A percentile compares a stretch with the other conserved stretches of the same genome.
Conservation (phyloP, 1,139 yeast genomes). For the Kodamaea fungicola region DNA sequence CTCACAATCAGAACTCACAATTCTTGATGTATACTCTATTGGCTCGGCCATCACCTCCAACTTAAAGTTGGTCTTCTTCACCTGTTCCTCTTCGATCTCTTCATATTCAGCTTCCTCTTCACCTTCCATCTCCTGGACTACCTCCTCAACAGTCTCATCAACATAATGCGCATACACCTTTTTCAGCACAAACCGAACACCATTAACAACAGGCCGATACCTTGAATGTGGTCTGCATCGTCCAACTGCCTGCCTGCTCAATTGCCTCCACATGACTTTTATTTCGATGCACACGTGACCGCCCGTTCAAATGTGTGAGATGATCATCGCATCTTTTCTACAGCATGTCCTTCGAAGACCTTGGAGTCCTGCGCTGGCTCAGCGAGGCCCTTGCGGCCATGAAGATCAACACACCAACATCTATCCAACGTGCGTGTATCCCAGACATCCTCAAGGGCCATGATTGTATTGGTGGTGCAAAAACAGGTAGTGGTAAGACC, state of each 20-base stretch:
- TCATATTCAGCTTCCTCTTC: neutral
- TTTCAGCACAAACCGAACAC: conserved; percentile 2
- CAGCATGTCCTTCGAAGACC: conserved; percentile 47
- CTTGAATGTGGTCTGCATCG: neutral
- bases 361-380: conserved; percentile 88
- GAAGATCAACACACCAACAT: conserved; percentile 81
- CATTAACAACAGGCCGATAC: neutral
- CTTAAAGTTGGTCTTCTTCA: conserved; percentile 3
- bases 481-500: conserved; percentile 98
- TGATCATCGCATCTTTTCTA: conserved; percentile 1
- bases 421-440: conserved; percentile 84
- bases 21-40: neutral
- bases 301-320: neutral
- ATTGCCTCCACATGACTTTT: too few species aligned
- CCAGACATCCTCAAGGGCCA: conserved; percentile 79
- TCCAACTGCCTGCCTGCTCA: too few species aligned
- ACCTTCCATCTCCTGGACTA: neutral
- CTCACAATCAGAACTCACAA: conserved; percentile 1
- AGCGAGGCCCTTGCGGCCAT: conserved; percentile 75
- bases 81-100: neutral
- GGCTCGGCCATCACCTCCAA: neutral
- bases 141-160: conserved; percentile 1
- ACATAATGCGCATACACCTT: conserved; percentile 8
- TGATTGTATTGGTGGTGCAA: conserved; percentile 97
- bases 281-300: too few species aligned